Evolutionary conservation across 2,329 filamentous ascomycete genomes (phyloP), one percentile per base, ranked within the genome.

Genomic region (Calonectria pauciramosa): DNA sequence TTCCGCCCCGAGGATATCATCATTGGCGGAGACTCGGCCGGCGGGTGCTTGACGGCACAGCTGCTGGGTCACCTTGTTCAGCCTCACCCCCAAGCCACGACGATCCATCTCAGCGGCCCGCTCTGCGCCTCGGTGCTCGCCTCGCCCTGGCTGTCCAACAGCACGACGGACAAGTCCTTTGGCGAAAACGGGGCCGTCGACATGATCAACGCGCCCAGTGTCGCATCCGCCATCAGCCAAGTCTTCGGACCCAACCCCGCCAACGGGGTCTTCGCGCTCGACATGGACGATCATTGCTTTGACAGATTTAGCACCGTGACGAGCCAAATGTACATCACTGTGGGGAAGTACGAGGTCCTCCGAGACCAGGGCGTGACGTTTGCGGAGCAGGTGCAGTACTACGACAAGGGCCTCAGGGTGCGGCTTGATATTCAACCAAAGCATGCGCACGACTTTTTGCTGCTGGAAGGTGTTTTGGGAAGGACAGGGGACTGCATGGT

Each of bases 1-100:
- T 11, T 71, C 30, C 49, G 30, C 4, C 79, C 82, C 0, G 34
- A 71, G 16, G 72, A 83, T 41, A 70, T 84, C 10, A 60, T 83
- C 11, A 69, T 85, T 14, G 84, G 83, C 3, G 84, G 83, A 11
- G 83, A 85, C 54, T 84, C 83, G 38, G 83, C 82, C 0, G 83
- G 83, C 10, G 84, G 80, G 2, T 84, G 84, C 59, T 71, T 85
- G 34, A 78, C 82, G 7, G 76, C 77, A 11, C 82, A 83, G 74
- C 30, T 85, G 41, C 71, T 85, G 13, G 66, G 78, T 2, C 83
- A 85, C 66, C 41, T 84, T 6, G 44, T 83, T 14, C 79, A 83
- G 36, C 78, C 82, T 9, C 79, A 82, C 47, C 79, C 81, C 0
- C 52, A 28, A 0, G 76, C 77, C 1, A 32, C 56, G 16, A 26